Base-by-base conservation (phyloP, 768 basidiomycete species). In the Tricholoma terreum region DNA sequence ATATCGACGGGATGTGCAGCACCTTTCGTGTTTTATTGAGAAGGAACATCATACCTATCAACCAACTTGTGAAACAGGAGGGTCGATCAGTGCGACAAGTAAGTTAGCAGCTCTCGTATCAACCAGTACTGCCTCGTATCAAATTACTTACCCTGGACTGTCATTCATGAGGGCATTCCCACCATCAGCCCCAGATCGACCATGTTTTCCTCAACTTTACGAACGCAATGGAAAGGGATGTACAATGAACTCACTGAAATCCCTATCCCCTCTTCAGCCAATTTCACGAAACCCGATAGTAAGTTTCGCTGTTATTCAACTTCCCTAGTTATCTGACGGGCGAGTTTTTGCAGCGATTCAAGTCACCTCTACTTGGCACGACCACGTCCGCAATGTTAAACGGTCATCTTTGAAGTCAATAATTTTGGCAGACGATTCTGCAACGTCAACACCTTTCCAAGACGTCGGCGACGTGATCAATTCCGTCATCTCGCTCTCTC, bases 301-400 rank as follows among this genome's bases (percentile, higher is more conserved):
- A 34, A 21, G 52, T 58, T 19, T 49, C 22, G n/a, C n/a, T 27
- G 24, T 27, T 6, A 27, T 27, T 6, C 19, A 14, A 27, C 17
- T 22, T 31, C 12, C 12, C 14, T n/a, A 45, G 4, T 24, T 12
- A 62, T 52, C 55, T 63, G 8, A 14, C 15, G 17, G 3, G 2
- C 15, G 15, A 52, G 46, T 9, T 38, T n/a, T 42, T 40, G 40
- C 57, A 79, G 80, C 70, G 8, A 64, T 82, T 34, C 77, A 81
- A 24, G 62, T 83, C 19, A 69, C 73, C 0, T 83, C 78, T 56
- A 75, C 78, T 1, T 69, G 78, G 19, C 73, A 76, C 33, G 84
- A 87, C 64, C 82, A 84, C 61, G 64, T 69, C 19, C 72, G 75
- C 38, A 84, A 86, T 53, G 59, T 65, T 30, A 84, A 80, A 59